Base-by-base conservation (phyloP, 306 rosid species). In the Trichosanthes cucumerina region DNA sequence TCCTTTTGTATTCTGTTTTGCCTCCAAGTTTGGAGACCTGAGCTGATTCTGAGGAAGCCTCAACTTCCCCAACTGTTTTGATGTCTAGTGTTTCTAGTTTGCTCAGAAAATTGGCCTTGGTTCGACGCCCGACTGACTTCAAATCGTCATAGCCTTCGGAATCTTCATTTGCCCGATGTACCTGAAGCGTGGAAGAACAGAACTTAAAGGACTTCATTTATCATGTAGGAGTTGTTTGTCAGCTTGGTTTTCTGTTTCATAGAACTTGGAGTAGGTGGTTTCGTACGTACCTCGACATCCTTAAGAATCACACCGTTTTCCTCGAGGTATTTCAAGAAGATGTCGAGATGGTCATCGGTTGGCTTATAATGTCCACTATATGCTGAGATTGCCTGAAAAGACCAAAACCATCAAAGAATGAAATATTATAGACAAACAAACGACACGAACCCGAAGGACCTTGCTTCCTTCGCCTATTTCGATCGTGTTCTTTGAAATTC, bases 291-390 rank as follows among this genome's bases (percentile, higher is more conserved):
- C 99, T 93, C 83, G 73, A 96, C 96, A 82, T 89, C 87, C 69
- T 84, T 82, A 80, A 90, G 91, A 2, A 85, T 73, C 81, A 96
- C 97, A 39, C 96, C 94, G 16, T 88, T 87, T 83, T 90, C 88
- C 82, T 84, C 79, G 68, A 96, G 96, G 86, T 85, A 80, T 24
- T 91, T 86, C 79, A 88, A 69, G 85, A 93, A 88, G 78, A 87
- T 57, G 65, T 88, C 85, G 33, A 96, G 90, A 12, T 88, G 77
- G 24, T 96, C 98, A 52, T 91, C 93, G 10, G 96, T 85, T 41
- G 99, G 99, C 41, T 93, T 89, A 79, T 96, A 96, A 82, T 96
- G 99, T 70, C 99, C 99, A 79, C 99, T 96, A 83, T 91, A 96
- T 12, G 97, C 88, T 80, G 98, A 92, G 82, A 96, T 87, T 54